A percentile compares a stretch with the other conserved stretches of the same genome.
Evolutionary conservation across 2,329 filamentous ascomycete species (phyloP).

Genomic region (Paecilomyces sp.): DNA sequence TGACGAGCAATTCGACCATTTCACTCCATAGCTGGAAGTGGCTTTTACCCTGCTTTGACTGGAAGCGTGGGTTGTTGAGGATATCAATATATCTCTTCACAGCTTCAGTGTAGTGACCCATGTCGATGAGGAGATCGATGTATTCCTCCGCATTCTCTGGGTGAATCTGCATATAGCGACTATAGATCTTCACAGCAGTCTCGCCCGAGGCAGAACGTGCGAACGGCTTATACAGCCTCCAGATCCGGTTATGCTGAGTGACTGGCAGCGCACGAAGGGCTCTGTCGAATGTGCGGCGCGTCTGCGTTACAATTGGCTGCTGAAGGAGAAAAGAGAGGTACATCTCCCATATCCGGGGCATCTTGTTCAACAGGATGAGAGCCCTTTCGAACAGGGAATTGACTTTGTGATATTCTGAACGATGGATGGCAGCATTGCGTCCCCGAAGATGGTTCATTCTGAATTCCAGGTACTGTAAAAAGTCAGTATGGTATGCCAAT

Average conservation of each 20-base stretch:
- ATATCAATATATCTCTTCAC: conserved; percentile 86
- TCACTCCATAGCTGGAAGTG: conserved; percentile 97
- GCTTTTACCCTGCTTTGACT: conserved; percentile 88
- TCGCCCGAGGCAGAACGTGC: conserved; percentile 83
- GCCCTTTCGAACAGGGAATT: conserved; percentile 92
- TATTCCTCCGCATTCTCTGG: conserved; percentile 94
- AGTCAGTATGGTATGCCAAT: conserved; percentile 10
- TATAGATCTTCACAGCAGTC: conserved; percentile 89
- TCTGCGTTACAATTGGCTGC: conserved; percentile 85
- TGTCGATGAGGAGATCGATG: conserved; percentile 77
- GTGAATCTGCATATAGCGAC: conserved; percentile 93
- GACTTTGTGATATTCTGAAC: conserved; percentile 81
- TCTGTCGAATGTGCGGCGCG: conserved; percentile 82
- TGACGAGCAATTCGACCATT: conserved; percentile 90
- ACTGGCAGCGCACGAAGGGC: conserved; percentile 85
- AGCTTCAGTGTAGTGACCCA: conserved; percentile 81
- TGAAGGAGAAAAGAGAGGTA: conserved; percentile 84
- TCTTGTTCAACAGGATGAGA: conserved; percentile 91
- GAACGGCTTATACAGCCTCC: conserved; percentile 85
- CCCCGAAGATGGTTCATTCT: conserved; percentile 72
- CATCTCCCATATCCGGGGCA: conserved; percentile 98
- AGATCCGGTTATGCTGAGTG: conserved; percentile 92
- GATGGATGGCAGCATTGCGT: conserved; percentile 74
- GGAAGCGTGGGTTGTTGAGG: conserved; percentile 82
- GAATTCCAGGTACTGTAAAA: conserved; percentile 69